Conservation (phyloP, 2,329 filamentous ascomycete species). For the Stylonectria norvegica region DNA sequence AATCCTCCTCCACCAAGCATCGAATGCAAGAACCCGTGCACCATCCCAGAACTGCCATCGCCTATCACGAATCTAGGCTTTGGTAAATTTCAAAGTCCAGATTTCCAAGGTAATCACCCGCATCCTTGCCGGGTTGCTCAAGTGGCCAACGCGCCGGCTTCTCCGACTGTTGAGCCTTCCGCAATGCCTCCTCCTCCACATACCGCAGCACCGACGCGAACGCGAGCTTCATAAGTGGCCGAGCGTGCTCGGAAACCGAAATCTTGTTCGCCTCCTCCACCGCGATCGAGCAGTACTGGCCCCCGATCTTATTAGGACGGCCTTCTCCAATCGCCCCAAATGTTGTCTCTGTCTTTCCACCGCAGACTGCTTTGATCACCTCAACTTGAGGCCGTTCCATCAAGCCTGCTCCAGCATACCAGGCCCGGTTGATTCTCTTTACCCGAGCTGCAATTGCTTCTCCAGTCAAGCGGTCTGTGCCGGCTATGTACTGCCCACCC, state of each 20-base stretch:
- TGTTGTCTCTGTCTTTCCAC: slow-evolving; percentile 24
- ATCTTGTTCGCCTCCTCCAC: slow-evolving; percentile 38
- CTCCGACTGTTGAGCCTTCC: slow-evolving; percentile 2
- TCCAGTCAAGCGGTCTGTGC: slow-evolving; percentile 18
- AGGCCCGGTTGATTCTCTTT: slow-evolving; percentile 32
- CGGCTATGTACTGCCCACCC: slow-evolving; percentile 9
- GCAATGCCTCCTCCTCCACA: slow-evolving; percentile 16
- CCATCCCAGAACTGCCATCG: slow-evolving; percentile 12
- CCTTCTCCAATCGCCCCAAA: slow-evolving; percentile 40
- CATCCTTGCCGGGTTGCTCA: neutral
- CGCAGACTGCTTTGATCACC: slow-evolving; percentile 30
- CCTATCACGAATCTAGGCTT: slow-evolving; percentile 6
- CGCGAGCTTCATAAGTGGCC: slow-evolving; percentile 42
- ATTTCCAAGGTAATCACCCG: slow-evolving; percentile 1
- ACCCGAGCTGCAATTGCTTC: slow-evolving; percentile 25
- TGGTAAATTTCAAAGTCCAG: slow-evolving; percentile 5
- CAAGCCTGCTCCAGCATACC: slow-evolving; percentile 39
- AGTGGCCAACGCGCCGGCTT: neutral
- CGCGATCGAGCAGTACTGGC: slow-evolving; percentile 28
- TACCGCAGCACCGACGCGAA: slow-evolving; percentile 31
- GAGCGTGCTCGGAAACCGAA: slow-evolving; percentile 36
- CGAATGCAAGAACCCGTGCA: slow-evolving; percentile 13
- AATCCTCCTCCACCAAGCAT: slow-evolving; percentile 18
- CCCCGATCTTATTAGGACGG: slow-evolving; percentile 25
- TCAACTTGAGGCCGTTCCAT: slow-evolving; percentile 33